Evolutionary conservation across 306 rosid species (phyloP), one percentile per base, ranked within the genome.

Genomic region (Mimosa bimucronata): DNA sequence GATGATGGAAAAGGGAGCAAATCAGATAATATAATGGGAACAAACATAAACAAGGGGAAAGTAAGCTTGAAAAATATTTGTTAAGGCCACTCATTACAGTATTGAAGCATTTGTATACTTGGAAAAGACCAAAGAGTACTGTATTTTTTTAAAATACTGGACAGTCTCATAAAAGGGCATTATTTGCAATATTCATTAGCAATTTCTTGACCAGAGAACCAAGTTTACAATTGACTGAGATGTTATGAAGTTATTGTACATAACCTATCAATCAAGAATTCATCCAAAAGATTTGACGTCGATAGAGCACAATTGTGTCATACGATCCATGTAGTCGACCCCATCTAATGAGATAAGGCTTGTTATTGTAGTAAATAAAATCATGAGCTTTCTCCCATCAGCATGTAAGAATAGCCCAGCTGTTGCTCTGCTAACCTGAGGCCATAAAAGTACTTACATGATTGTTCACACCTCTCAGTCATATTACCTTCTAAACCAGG

Each of bases 401-500:
- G 26, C 79, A 38, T 25, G 57, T 52, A 64, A 10, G 48, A 58
- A 64, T 46, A 75, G 28, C 66, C 7, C 61, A 81, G 61, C 40
- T 42, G 37, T 55, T 77, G 53, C 74, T 61, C 66, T 38, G 70
- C 82, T 66, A 15, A 4, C 29, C 31, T 2, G 11, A 6, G 18
- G 75, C 48, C 73, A 62, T 25, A 46, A 37, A n/a, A 79, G 48
- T 45, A 42, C 73, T 72, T 10, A 26, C 40, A 26, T 28, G 75
- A 46, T 53, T 61, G 55, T 48, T 69, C 30, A 74, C 41, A 53
- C 45, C 68, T 71, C 66, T 72, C 19, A 66, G 77, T 45, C 67
- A 72, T 46, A 60, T 71, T 60, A 76, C 65, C 83, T 34, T 23
- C 44, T 6, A 34, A 78, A 64, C 30, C 57, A 68, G 64, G 58